These are phyloP conservation scores for Nakazawaea sp. DNA, from an alignment of 805 yeast genomes.

Conservation along the genomic window DNA sequence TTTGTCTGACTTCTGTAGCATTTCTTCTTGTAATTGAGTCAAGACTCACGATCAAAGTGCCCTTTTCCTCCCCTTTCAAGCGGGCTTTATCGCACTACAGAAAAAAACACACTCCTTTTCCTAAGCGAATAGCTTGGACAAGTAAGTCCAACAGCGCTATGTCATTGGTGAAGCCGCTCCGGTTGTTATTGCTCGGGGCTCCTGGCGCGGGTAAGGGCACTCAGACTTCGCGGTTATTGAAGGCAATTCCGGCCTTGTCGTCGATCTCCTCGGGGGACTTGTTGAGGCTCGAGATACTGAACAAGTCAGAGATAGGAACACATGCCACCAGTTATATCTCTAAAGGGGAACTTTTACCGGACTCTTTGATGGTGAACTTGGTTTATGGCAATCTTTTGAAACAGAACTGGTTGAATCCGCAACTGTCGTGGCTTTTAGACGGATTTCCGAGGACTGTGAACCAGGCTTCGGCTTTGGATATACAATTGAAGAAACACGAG, in stretches of 20 bases:
- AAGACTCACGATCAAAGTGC: not conserved
- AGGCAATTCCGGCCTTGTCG: conserved; percentile 41
- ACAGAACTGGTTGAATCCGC: conserved; percentile 33
- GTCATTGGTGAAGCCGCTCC: conserved; percentile 33
- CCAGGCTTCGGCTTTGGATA: conserved; percentile 62
- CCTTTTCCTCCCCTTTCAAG: no score
- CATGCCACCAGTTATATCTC: conserved; percentile 50
- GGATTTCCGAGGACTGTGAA: conserved; percentile 82
- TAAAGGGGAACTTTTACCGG: conserved; percentile 70
- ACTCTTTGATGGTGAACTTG: conserved; percentile 53
- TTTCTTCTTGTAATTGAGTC: no score
- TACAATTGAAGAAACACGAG: conserved; percentile 27
- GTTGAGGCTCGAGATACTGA: conserved; percentile 58
- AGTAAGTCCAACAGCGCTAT: no score
- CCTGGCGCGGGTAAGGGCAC: conserved; percentile 98
- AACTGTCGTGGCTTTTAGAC: conserved; percentile 69
- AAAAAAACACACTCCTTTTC: no score
- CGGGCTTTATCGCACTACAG: no score
- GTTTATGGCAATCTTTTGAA: conserved; percentile 42
- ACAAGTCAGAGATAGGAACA: conserved; percentile 45
- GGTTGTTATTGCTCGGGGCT: conserved; percentile 79
- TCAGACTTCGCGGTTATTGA: conserved; percentile 59
- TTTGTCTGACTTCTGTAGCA: no score
- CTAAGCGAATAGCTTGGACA: no score
- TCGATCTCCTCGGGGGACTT: conserved; percentile 83